Percentiles rank a stretch among this genome's conserved stretches.
These are phyloP conservation scores for Wickerhamia fluorescens DNA, from an alignment of 805 yeast genomes.

Conservation along the genomic window DNA sequence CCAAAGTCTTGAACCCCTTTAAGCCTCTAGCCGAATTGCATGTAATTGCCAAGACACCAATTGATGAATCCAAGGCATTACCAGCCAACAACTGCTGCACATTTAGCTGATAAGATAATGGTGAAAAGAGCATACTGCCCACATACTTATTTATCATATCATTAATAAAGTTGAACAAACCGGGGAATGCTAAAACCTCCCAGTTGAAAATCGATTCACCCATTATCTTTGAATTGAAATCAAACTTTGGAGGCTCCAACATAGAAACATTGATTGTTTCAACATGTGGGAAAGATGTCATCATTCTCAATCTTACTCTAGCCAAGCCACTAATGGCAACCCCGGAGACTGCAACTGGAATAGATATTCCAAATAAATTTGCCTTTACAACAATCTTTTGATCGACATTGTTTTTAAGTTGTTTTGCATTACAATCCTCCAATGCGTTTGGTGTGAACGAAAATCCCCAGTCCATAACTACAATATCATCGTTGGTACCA, in stretches of 20 bases:
- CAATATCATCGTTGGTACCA: conserved; percentile 86
- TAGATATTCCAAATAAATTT: conserved; percentile 70
- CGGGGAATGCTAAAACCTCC: conserved; percentile 85
- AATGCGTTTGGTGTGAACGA: conserved; percentile 89
- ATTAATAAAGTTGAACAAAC: conserved; percentile 72
- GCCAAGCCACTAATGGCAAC: conserved; percentile 68
- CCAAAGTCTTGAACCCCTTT: conserved; percentile 60
- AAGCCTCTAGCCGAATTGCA: conserved; percentile 62
- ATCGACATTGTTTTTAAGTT: conserved; percentile 75
- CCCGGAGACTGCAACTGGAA: conserved; percentile 77
- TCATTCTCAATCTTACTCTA: conserved; percentile 83
- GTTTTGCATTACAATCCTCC: conserved; percentile 80
- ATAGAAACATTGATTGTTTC: conserved; percentile 84
- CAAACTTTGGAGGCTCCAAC: conserved; percentile 82
- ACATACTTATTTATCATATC: conserved; percentile 79
- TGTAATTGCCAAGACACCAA: conserved; percentile 76
- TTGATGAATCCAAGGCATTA: conserved; percentile 66
- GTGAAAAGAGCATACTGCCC: conserved; percentile 84
- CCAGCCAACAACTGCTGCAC: conserved; percentile 88
- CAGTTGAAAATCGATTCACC: conserved; percentile 83
- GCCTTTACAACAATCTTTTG: conserved; percentile 74
- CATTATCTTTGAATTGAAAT: conserved; percentile 64
- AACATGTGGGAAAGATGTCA: conserved; percentile 85
- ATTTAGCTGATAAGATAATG: conserved; percentile 89
- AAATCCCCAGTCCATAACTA: conserved; percentile 95